A percentile compares a stretch with the other conserved stretches of the same genome.
Evolutionary conservation across 2,329 filamentous ascomycete species (phyloP).

Genomic region (Phialophora macrospora): DNA sequence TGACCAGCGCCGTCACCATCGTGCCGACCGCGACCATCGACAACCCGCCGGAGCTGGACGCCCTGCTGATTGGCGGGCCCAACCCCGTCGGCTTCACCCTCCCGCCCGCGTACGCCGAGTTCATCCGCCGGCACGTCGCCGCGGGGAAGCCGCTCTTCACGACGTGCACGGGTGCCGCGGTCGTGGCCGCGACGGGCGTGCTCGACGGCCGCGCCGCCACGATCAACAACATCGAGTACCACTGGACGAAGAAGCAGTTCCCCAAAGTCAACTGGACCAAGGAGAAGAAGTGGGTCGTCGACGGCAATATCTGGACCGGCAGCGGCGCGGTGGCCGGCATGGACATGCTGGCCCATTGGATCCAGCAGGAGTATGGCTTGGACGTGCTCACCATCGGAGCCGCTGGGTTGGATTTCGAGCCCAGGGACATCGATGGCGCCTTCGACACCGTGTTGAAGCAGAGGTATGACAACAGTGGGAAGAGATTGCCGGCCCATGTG

Average conservation of each 20-base stretch:
- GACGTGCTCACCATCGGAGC: slow-evolving; percentile 16
- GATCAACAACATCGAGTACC: slow-evolving; percentile 47
- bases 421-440: slow-evolving; percentile 43
- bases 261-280: slow-evolving; percentile 53
- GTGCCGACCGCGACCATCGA: slow-evolving; percentile 26
- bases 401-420: slow-evolving; percentile 46
- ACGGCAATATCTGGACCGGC: slow-evolving; percentile 55
- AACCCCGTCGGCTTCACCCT: slow-evolving; percentile 17
- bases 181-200: slow-evolving; percentile 45
- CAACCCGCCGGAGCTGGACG: slow-evolving; percentile 27
- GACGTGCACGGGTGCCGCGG: slow-evolving; percentile 25
- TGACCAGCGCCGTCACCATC: slow-evolving; percentile 19
- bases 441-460: slow-evolving; percentile 20
- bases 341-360: slow-evolving; percentile 52
- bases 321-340: slow-evolving; percentile 54
- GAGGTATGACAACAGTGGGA: slow-evolving; percentile 21
- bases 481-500: slow-evolving; percentile 17
- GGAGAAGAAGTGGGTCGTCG: slow-evolving; percentile 53
- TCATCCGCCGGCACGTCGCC: slow-evolving; percentile 20
- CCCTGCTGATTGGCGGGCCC: slow-evolving; percentile 29
- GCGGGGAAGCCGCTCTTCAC: slow-evolving; percentile 27
- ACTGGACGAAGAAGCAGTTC: slow-evolving; percentile 34
- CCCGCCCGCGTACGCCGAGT: slow-evolving; percentile 16
- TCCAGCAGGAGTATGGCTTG: slow-evolving; percentile 46
- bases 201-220: slow-evolving; percentile 54